phyloP scores from a whole-genome alignment of 2,329 filamentous ascomycete species.

The Penicillium sp. region DNA sequence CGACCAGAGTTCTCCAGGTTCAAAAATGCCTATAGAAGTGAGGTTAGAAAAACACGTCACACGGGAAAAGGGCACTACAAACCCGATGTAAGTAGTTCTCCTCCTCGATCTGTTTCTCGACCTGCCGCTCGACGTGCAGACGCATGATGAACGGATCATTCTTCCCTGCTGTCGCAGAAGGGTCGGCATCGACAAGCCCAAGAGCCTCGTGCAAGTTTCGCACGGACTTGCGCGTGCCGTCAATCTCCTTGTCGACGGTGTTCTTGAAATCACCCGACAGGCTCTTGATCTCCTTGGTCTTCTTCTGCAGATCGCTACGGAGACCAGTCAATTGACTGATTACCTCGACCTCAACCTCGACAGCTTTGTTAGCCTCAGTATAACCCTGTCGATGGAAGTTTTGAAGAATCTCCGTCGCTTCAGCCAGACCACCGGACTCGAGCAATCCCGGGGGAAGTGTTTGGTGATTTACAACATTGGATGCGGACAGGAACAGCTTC shows the following conservation, averaged over 20 bases:
- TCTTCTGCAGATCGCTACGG: conserved; percentile 83
- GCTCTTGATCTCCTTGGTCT: conserved; percentile 97
- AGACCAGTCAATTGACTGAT: conserved; percentile 82
- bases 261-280: conserved; percentile 96
- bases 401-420: conserved; percentile 77
- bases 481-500: conserved; percentile 78
- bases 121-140: conserved; percentile 79
- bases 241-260: conserved; percentile 91
- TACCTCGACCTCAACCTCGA: conserved; percentile 87
- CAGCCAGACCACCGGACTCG: conserved; percentile 76
- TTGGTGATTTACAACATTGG: conserved; percentile 80
- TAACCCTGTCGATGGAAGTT: conserved; percentile 80
- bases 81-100: conserved; percentile 96
- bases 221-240: conserved; percentile 75
- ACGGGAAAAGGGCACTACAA: conserved; percentile 33
- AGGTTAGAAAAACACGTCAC: conserved; percentile 21
- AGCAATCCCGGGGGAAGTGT: conserved; percentile 73
- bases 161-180: conserved; percentile 73
- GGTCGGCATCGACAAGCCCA: conserved; percentile 74
- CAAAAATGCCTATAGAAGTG: conserved; percentile 69
- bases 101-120: conserved; percentile 91
- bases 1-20: conserved; percentile 92
- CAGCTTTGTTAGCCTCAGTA: conserved; percentile 79
- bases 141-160: conserved; percentile 89
- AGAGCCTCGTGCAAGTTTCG: conserved; percentile 78